These are phyloP conservation scores for Cucurbita argyrosperma DNA, from an alignment of 306 rosid species.

Conservation along the genomic window DNA sequence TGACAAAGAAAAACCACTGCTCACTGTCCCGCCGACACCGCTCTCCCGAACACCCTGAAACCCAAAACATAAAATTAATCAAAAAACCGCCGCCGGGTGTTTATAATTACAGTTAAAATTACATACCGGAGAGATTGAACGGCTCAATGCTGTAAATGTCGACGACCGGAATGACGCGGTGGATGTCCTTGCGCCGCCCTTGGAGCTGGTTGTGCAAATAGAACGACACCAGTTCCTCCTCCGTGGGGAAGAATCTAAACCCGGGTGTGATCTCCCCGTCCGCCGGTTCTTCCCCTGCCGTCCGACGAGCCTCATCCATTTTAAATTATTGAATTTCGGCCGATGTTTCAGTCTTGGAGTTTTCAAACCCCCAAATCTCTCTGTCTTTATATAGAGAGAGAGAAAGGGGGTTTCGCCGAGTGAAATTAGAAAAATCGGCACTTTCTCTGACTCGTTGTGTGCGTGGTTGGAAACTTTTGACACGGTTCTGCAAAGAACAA, in stretches of 20 bases:
- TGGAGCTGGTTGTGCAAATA: constrained; percentile 48
- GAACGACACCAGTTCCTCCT: constrained; percentile 65
- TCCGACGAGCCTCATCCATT: background rate
- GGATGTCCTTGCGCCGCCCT: constrained; percentile 17
- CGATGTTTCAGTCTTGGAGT: no score
- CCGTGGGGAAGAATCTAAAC: constrained; percentile 73
- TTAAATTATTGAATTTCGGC: background rate
- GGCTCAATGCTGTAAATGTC: constrained; percentile 56
- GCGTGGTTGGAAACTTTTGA: constrained; percentile 5
- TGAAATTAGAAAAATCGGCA: background rate
- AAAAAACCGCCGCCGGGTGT: no score
- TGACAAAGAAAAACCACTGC: constrained; percentile 87
- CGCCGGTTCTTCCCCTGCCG: background rate
- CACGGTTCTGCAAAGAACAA: constrained; percentile 37
- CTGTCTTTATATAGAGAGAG: background rate
- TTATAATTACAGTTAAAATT: background rate
- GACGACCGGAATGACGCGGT: constrained; percentile 43
- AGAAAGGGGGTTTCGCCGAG: background rate
- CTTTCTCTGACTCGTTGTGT: background rate
- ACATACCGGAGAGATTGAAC: constrained; percentile 56
- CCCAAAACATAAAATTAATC: background rate
- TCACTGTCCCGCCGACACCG: constrained; percentile 46
- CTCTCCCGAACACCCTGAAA: background rate
- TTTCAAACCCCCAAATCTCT: background rate
- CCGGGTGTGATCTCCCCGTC: constrained; percentile 33